These are phyloP conservation scores for Haplosporangium gracile DNA, from an alignment of 192 early-diverging fungal species.

Conservation along the genomic window DNA sequence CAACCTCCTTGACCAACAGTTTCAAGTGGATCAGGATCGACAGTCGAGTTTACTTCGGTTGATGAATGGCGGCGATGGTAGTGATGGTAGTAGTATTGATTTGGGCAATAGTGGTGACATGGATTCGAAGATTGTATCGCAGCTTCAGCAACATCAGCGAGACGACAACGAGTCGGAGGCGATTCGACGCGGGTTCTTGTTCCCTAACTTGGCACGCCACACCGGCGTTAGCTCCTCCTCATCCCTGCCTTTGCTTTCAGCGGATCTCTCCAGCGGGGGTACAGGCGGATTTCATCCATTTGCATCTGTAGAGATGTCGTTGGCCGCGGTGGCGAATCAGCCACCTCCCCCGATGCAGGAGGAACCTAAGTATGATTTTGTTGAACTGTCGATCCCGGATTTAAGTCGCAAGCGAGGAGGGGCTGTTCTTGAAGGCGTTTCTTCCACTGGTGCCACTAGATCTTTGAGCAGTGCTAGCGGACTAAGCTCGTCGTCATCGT, in stretches of 20 bases:
- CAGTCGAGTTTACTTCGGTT: constrained; percentile 39
- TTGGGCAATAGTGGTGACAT: background rate
- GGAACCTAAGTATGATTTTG: constrained; percentile 29
- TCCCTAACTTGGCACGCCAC: constrained; percentile 19
- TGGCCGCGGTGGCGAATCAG: constrained; percentile 39
- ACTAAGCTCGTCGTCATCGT: background rate
- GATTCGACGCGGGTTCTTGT: constrained; percentile 33
- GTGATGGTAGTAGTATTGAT: background rate
- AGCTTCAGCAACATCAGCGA: background rate
- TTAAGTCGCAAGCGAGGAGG: background rate
- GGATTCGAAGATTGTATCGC: background rate
- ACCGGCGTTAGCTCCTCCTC: background rate
- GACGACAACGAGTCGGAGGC: constrained; percentile 20
- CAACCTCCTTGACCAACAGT: background rate
- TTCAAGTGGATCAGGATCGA: constrained; percentile 5
- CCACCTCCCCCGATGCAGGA: background rate
- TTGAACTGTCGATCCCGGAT: constrained; percentile 23
- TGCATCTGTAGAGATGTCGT: constrained; percentile 39
- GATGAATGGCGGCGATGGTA: constrained; percentile 24
- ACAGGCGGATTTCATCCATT: constrained; percentile 16
- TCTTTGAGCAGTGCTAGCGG: background rate
- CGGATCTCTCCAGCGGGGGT: background rate
- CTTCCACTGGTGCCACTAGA: background rate
- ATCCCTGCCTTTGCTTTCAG: background rate
- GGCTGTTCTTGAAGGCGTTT: background rate